Conservation (phyloP, 2,329 filamentous ascomycete genomes). For the Colletotrichum sp. region DNA sequence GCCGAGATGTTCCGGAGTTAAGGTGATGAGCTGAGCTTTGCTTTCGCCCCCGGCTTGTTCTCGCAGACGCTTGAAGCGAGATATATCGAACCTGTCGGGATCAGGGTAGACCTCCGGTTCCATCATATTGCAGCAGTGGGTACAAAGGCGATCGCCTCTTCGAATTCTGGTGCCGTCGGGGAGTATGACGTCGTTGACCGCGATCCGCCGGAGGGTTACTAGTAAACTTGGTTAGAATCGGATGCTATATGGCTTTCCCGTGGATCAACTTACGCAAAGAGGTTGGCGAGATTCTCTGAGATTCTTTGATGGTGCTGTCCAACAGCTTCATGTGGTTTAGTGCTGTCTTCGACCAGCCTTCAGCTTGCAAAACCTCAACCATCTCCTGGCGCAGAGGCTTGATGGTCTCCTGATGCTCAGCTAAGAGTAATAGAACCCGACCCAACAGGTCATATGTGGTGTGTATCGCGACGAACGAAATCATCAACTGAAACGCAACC, state of each 20-base stretch:
- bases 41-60: neutral
- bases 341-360: constrained; percentile 38
- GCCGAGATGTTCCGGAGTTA: constrained; percentile 32
- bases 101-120: neutral
- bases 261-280: neutral
- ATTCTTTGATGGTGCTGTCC: constrained; percentile 47
- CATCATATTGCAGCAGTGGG: neutral
- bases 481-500: constrained; percentile 74
- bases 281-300: constrained; percentile 26
- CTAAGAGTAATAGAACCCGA: constrained; percentile 43
- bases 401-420: constrained; percentile 41
- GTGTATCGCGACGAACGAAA: constrained; percentile 64
- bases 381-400: constrained; percentile 48
- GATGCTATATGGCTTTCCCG: too few relatives aligned
- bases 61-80: neutral
- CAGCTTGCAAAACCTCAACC: constrained; percentile 33
- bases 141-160: neutral
- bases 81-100: neutral
- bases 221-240: neutral
- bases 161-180: neutral
- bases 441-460: constrained; percentile 42
- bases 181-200: neutral
- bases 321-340: constrained; percentile 43
- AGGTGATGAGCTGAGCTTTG: neutral
- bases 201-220: neutral